Evolutionary conservation across 2,329 filamentous ascomycete genomes (phyloP), one percentile per base, ranked within the genome.

Genomic region (Aureobasidium melanogenum): DNA sequence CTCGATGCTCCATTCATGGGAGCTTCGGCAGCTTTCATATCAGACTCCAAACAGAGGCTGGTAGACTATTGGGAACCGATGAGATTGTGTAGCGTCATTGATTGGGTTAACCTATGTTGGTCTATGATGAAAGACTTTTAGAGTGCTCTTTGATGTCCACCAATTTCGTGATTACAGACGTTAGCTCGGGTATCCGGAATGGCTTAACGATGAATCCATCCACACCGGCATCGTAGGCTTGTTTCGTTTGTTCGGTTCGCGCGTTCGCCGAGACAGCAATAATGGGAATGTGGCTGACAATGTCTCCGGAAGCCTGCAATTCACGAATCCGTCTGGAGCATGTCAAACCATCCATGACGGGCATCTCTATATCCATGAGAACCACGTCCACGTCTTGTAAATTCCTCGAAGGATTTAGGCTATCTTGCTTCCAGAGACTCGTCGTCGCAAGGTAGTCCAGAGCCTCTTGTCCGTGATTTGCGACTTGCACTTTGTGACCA

Each of bases 211-310:
- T 57, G 12, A 60, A 52, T 28, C 56, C 59, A 50, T 64, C 86
- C 76, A 92, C 89, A 41, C 88, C 88, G 24, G 88, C 86, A 61
- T 82, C 79, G 69, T 88, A 82, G 59, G 89, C 88, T 64, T 82
- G 85, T 66, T 83, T 80, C 63, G 90, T 86, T 72, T 92, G 88
- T 76, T 89, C 87, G 3, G 83, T 81, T 69, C 89, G 79, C 36
- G 88, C 88, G 72, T 92, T 92, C 1, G 89, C 89, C 36, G 88
- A 92, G n/a, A 89, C 87, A 15, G 86, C 87, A 67, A 90, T 88
- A 65, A 90, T 88, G 2, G 88, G 87, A 15, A 90, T 82, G 66
- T 88, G 86, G 60, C 76, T 75, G 26, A 80, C 75, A 51, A 88
- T 80, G 17, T 77, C 80, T 12, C 82, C 82, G 43, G 81, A 76